Evolutionary conservation across 2,329 filamentous ascomycete species (phyloP).

Genomic region (Coniella vitis): DNA sequence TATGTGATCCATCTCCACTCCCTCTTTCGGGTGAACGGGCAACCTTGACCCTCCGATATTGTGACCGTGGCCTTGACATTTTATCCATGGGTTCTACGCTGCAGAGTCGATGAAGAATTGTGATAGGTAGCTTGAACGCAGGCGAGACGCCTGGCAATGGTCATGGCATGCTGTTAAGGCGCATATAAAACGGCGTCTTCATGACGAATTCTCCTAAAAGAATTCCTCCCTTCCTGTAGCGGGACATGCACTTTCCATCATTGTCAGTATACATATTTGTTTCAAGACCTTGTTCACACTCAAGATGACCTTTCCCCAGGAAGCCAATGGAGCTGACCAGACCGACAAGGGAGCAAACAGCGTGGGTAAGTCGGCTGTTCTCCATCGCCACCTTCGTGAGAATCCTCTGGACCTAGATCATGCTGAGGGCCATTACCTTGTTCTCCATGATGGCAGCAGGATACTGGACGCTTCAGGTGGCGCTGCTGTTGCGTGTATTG

Average conservation of each 20-base stretch:
- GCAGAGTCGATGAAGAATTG: no score
- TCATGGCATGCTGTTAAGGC: no score
- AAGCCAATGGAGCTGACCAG: no score
- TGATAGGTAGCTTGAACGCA: no score
- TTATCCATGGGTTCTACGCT: no score
- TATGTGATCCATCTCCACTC: not conserved
- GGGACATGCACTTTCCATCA: no score
- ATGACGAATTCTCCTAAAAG: no score
- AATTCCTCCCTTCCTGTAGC: no score
- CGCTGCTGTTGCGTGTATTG: conserved; percentile 39
- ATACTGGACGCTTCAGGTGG: conserved; percentile 40
- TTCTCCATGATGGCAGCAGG: conserved; percentile 32
- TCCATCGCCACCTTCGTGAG: conserved; percentile 31
- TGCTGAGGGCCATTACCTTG: conserved; percentile 32
- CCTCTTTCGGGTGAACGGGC: not conserved
- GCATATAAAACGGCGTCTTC: no score
- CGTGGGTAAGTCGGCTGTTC: conserved; percentile 27
- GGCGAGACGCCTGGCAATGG: no score
- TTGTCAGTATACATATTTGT: no score
- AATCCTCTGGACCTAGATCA: conserved; percentile 26
- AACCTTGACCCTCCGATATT: not conserved
- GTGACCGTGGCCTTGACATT: not conserved
- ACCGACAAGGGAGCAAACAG: not conserved
- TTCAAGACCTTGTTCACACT: no score
- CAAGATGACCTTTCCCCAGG: not conserved